A percentile compares a stretch with the other conserved stretches of the same genome.
Evolutionary conservation across 2,329 filamentous ascomycete species (phyloP).

Genomic region (Dothideomycetidae sp.): DNA sequence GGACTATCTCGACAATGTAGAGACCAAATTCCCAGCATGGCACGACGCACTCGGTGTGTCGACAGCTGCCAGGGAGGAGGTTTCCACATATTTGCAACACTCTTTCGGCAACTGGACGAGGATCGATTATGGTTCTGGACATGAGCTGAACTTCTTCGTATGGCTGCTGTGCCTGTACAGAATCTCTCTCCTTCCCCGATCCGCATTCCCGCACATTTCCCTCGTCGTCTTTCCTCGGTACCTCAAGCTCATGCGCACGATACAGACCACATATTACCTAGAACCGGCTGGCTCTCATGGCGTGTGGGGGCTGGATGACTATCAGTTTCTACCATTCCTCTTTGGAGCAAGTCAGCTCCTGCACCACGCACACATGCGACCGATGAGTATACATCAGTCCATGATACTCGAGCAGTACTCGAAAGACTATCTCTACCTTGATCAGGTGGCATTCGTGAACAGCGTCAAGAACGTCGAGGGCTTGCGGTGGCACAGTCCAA

Average conservation of each 20-base stretch:
- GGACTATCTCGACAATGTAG: constrained; percentile 57
- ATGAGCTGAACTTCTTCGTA: constrained; percentile 92
- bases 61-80: constrained; percentile 43
- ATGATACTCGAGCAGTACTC: constrained; percentile 77
- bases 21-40: constrained; percentile 39
- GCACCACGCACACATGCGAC: constrained; percentile 47
- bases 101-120: constrained; percentile 74
- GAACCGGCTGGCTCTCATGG: constrained; percentile 53
- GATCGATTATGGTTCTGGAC: constrained; percentile 93
- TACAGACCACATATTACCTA: constrained; percentile 89
- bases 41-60: constrained; percentile 46
- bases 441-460: constrained; percentile 89
- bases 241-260: constrained; percentile 68
- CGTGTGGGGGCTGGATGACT: constrained; percentile 40
- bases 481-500: constrained; percentile 88
- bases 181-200: constrained; percentile 46
- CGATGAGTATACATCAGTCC: constrained; percentile 62
- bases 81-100: constrained; percentile 65
- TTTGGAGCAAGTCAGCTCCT: constrained; percentile 40
- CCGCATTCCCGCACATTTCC: constrained; percentile 60
- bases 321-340: constrained; percentile 39
- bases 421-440: constrained; percentile 74
- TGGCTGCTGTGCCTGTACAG: constrained; percentile 93
- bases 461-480: constrained; percentile 92
- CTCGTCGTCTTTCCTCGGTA: constrained; percentile 72